Evolutionary conservation across 2,329 filamentous ascomycete species (phyloP).

Genomic region (Cytospora paraplurivora): DNA sequence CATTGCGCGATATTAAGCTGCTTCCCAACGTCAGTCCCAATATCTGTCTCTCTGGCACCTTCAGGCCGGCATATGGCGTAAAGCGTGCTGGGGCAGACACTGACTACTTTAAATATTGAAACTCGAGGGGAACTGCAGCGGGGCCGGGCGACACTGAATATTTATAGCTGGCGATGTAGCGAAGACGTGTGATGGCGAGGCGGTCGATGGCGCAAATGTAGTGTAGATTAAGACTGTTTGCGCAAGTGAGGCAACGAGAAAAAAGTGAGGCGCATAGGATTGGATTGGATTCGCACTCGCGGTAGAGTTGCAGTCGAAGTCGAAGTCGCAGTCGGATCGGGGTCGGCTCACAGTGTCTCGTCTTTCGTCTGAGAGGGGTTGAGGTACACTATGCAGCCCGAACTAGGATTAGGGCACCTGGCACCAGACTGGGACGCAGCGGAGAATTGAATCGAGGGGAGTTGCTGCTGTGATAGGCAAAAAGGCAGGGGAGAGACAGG

Average conservation of each 20-base stretch:
- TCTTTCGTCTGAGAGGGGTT: slow-evolving; percentile 13
- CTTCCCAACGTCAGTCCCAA: slow-evolving; percentile 27
- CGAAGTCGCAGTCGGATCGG: slow-evolving; percentile 16
- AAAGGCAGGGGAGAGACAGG: too few species aligned
- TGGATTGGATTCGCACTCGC: too few species aligned
- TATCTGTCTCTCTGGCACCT: not conserved
- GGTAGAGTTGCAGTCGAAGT: too few species aligned
- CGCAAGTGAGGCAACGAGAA: slow-evolving; percentile 21
- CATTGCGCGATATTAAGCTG: slow-evolving; percentile 35
- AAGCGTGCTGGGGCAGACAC: slow-evolving; percentile 14
- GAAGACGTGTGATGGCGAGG: slow-evolving; percentile 15
- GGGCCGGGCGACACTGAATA: slow-evolving; percentile 23
- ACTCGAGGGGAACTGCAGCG: not conserved
- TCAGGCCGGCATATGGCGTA: not conserved
- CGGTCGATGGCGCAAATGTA: slow-evolving; percentile 23
- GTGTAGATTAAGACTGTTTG: slow-evolving; percentile 18
- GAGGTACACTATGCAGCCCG: slow-evolving; percentile 9
- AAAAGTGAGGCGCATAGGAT: slow-evolving; percentile 25
- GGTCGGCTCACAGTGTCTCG: too few species aligned
- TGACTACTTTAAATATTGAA: slow-evolving; percentile 26
- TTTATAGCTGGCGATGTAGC: slow-evolving; percentile 14
- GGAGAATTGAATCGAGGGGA: not conserved
- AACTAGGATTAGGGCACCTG: slow-evolving; percentile 11
- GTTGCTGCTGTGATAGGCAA: too few species aligned
- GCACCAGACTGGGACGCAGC: not conserved